Evolutionary conservation across 768 basidiomycete genomes (phyloP), one percentile per base, ranked within the genome.

Genomic region (Tricholoma furcatifolium): DNA sequence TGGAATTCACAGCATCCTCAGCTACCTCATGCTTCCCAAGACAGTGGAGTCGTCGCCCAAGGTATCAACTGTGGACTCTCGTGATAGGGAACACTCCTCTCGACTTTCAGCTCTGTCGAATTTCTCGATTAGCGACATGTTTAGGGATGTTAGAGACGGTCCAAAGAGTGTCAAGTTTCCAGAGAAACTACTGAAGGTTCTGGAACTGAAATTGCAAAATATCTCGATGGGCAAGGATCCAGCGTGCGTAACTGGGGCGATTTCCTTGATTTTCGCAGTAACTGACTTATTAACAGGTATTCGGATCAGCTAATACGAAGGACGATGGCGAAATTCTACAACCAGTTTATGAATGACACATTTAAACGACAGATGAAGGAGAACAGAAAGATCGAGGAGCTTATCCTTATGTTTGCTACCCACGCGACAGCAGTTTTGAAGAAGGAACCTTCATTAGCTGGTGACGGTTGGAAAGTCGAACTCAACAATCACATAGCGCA

Each of bases 361-460:
- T 96, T 97, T 75, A 85, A 88, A 52, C 80, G 83, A 32, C 90
- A 94, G 62, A 88, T 98, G 84, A 92, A 93, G 70, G 95, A 98
- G 67, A 95, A 92, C 67, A 82, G 97, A 42, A 97, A 96, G 74
- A 91, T 98, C 35, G 97, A 99, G 71, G 94, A 98, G 58, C 86
- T 99, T 50, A 96, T 99, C 54, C 78, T 99, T 47, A 90, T 91
- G 80, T 98, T 98, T 63, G 95, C 95, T 10, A 91, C 94, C 1
- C 86, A 93, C 47, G 91, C 96, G 3, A 93, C 91, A 2, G 79
- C 82, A 23, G 83, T 91, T 8, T 79, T 98, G 54, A 89, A 87
- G 79, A 97, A 97, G 70, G 93, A 95, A 59, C 90, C 90, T 0
- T 79, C 88, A 2, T 74, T 94, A 1, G 80, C 79, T 14, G 88